Conservation (phyloP, 2,329 filamentous ascomycete species). For the Nannizziopsis barbatae region DNA sequence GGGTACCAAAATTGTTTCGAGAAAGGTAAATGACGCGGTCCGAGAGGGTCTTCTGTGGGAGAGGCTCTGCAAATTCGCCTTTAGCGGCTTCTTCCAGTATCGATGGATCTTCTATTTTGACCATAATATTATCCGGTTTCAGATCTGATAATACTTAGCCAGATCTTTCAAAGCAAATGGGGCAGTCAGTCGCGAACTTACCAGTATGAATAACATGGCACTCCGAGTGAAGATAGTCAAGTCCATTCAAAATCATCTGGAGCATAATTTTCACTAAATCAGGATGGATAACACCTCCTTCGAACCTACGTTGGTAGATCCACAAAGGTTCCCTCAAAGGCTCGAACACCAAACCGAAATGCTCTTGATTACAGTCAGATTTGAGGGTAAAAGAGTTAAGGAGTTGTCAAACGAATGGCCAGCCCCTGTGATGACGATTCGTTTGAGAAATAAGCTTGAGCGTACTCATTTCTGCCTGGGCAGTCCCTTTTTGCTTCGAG, state of each 20-base stretch:
- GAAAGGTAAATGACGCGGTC: slow-evolving; percentile 27
- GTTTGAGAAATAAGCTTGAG: slow-evolving; percentile 19
- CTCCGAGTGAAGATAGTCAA: slow-evolving; percentile 36
- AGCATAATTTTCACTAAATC: slow-evolving; percentile 27
- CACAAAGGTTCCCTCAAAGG: slow-evolving; percentile 30
- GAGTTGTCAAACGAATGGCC: slow-evolving; percentile 22
- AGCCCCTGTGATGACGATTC: slow-evolving; percentile 23
- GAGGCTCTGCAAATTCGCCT: slow-evolving; percentile 22
- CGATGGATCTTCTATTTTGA: slow-evolving; percentile 23
- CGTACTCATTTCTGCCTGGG: slow-evolving; percentile 22
- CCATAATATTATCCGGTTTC: slow-evolving; percentile 36
- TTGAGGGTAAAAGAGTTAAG: slow-evolving; percentile 25
- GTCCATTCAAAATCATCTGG: slow-evolving; percentile 29
- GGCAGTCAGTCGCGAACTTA: slow-evolving; percentile 14
- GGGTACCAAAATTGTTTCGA: slow-evolving; percentile 23
- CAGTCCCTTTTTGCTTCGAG: slow-evolving; percentile 9
- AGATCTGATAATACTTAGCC: slow-evolving; percentile 23
- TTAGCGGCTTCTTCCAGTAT: slow-evolving; percentile 19
- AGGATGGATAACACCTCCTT: slow-evolving; percentile 20
- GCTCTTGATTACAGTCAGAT: slow-evolving; percentile 14
- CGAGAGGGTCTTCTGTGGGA: slow-evolving; percentile 22
- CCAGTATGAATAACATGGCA: slow-evolving; percentile 36
- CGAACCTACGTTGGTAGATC: slow-evolving; percentile 21
- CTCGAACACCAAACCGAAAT: slow-evolving; percentile 30
- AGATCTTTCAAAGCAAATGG: slow-evolving; percentile 5